Evolutionary conservation across 2,329 filamentous ascomycete species (phyloP).

Genomic region (Phyllosticta capitalensis): DNA sequence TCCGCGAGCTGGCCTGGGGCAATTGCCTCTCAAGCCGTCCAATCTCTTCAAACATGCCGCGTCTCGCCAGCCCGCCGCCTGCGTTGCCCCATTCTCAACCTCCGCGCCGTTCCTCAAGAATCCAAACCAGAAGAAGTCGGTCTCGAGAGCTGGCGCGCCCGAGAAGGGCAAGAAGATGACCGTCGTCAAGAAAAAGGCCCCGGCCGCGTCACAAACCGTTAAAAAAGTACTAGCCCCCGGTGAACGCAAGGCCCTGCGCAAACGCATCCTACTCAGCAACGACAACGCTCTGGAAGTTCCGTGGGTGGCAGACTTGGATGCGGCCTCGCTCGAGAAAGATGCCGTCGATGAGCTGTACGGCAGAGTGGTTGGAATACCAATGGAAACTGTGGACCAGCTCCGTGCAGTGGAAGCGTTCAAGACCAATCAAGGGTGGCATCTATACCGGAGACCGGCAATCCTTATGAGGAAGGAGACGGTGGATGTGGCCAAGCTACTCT

Average conservation of each 20-base stretch:
- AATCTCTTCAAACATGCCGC: constrained; percentile 18
- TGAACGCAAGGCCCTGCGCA: constrained; percentile 78
- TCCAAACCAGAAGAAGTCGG: constrained; percentile 19
- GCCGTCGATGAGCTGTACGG: constrained; percentile 42
- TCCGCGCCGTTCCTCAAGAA: constrained; percentile 21
- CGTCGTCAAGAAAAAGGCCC: constrained; percentile 27
- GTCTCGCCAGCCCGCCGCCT: background rate
- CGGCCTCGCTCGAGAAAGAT: constrained; percentile 41
- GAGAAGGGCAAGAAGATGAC: constrained; percentile 31
- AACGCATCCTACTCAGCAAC: constrained; percentile 86
- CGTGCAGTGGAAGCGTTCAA: constrained; percentile 86
- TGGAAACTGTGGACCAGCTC: constrained; percentile 66
- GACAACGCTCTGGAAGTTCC: constrained; percentile 76
- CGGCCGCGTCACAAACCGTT: constrained; percentile 21
- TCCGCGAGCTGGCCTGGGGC: constrained; percentile 15
- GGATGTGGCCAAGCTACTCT: constrained; percentile 48
- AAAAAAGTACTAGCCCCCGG: constrained; percentile 54
- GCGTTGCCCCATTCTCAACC: constrained; percentile 24
- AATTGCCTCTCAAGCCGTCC: constrained; percentile 13
- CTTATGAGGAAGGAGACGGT: constrained; percentile 72
- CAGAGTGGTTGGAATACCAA: constrained; percentile 58
- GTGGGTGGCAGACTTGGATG: constrained; percentile 55
- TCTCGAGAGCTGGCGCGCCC: constrained; percentile 19
- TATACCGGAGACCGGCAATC: constrained; percentile 74
- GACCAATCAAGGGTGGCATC: constrained; percentile 73